A percentile compares a stretch with the other conserved stretches of the same genome.
These are phyloP conservation scores for Termitomyces sp. DNA, from an alignment of 768 basidiomycete genomes.

Conservation along the genomic window DNA sequence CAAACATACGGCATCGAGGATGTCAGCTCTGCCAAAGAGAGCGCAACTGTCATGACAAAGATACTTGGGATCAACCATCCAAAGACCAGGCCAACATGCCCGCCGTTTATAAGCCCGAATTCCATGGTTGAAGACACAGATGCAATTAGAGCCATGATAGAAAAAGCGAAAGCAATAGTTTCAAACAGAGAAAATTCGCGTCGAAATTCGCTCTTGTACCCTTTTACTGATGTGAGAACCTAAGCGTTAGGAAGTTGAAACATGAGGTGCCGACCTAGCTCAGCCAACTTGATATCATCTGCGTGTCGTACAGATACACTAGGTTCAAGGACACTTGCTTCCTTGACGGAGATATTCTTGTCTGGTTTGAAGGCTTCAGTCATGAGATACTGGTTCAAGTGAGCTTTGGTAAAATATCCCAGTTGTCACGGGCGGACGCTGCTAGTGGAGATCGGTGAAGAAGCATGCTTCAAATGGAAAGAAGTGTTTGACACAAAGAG, in stretches of 20 bases:
- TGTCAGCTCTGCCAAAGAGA: conserved; percentile 68
- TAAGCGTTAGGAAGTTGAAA: neutral
- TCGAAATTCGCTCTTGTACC: conserved; percentile 1
- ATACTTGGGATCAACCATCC: conserved; percentile 70
- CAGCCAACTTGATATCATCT: neutral
- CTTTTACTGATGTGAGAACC: neutral
- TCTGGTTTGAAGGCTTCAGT: neutral
- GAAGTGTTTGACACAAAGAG: neutral
- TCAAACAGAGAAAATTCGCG: conserved; percentile 2
- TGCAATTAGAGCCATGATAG: conserved; percentile 68
- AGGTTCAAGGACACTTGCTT: neutral
- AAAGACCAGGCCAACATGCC: conserved; percentile 74
- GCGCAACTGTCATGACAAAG: conserved; percentile 62
- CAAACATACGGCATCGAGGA: conserved; percentile 69
- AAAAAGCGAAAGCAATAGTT: conserved; percentile 49
- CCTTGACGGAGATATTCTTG: neutral
- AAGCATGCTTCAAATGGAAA: neutral
- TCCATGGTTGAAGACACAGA: conserved; percentile 62
- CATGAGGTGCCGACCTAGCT: neutral
- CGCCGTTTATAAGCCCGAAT: conserved; percentile 61
- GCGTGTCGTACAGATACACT: neutral
- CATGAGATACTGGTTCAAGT: neutral
- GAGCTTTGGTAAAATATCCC: neutral
- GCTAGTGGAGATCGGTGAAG: too few species aligned
- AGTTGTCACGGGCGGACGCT: too few species aligned